These are phyloP conservation scores for Phycomyces nitens DNA, from an alignment of 192 early-diverging fungal species.

Conservation along the genomic window DNA sequence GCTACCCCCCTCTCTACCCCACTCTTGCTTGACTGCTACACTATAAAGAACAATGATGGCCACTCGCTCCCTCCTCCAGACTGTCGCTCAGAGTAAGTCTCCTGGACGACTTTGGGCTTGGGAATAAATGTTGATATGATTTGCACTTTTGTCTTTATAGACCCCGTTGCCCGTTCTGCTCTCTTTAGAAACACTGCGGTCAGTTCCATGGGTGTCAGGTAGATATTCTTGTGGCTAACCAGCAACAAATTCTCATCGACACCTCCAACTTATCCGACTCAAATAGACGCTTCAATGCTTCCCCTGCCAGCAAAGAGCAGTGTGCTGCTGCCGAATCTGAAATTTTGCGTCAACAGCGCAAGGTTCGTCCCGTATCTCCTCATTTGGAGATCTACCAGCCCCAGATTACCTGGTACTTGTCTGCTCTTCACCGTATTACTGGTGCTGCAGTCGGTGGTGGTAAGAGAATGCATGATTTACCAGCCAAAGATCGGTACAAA, in stretches of 20 bases:
- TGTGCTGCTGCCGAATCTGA: slow-evolving; percentile 37
- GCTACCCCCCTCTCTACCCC: slow-evolving; percentile 1
- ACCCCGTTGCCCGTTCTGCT: slow-evolving; percentile 6
- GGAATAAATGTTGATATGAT: neutral
- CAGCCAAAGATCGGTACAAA: neutral
- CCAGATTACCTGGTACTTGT: slow-evolving; percentile 82
- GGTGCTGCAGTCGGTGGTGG: slow-evolving; percentile 67
- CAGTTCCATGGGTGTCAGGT: slow-evolving; percentile 7
- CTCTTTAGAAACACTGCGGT: slow-evolving; percentile 5
- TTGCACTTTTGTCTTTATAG: neutral
- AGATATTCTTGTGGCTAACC: neutral
- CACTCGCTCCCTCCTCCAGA: slow-evolving; percentile 14
- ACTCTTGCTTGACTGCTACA: slow-evolving; percentile 1
- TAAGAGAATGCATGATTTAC: slow-evolving; percentile 39
- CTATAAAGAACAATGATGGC: slow-evolving; percentile 2
- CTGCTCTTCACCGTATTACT: slow-evolving; percentile 69
- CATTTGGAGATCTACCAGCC: slow-evolving; percentile 89
- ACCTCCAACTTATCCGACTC: neutral
- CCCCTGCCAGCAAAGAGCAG: slow-evolving; percentile 20
- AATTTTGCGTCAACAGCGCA: slow-evolving; percentile 47
- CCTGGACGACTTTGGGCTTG: neutral
- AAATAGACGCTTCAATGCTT: slow-evolving; percentile 29
- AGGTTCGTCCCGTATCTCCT: slow-evolving; percentile 76
- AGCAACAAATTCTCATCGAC: neutral
- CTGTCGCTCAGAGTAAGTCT: slow-evolving; percentile 12